Conservation (phyloP, 31 red algal genomes). For the Endocladia muricata region DNA sequence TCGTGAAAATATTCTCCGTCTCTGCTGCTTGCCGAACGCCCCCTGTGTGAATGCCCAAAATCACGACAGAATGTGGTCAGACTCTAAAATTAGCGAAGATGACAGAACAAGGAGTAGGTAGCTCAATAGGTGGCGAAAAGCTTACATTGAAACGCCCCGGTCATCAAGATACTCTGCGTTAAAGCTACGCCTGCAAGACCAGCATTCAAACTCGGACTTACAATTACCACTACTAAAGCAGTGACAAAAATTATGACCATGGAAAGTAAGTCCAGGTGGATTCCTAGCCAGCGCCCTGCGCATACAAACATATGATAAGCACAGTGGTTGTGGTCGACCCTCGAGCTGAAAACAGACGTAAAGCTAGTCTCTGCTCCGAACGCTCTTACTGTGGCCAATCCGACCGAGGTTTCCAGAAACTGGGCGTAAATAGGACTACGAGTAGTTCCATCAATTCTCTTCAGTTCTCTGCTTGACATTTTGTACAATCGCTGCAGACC, state of each 20-base stretch:
- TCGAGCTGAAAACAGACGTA: background rate
- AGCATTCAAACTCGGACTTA: slow-evolving; percentile 27
- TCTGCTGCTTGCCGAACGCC: slow-evolving; percentile 63
- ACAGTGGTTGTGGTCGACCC: slow-evolving; percentile 35
- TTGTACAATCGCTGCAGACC: slow-evolving; percentile 47
- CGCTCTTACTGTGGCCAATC: slow-evolving; percentile 74
- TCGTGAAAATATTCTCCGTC: slow-evolving; percentile 64
- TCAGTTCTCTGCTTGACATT: slow-evolving; percentile 73
- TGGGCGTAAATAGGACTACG: slow-evolving; percentile 68
- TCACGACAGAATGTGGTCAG: too few relatives aligned
- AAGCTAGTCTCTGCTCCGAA: slow-evolving; percentile 16
- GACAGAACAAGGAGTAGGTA: too few relatives aligned
- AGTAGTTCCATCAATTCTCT: slow-evolving; percentile 75
- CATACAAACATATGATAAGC: slow-evolving; percentile 56
- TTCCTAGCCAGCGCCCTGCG: slow-evolving; percentile 75
- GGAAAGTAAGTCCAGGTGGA: slow-evolving; percentile 67
- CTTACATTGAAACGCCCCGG: slow-evolving; percentile 43
- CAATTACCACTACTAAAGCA: slow-evolving; percentile 37
- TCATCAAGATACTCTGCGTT: slow-evolving; percentile 36
- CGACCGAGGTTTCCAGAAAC: slow-evolving; percentile 72
- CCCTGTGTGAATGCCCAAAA: background rate
- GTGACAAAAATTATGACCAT: slow-evolving; percentile 46
- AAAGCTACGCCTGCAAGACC: slow-evolving; percentile 70
- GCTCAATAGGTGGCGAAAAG: too few relatives aligned
- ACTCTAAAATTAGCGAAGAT: too few relatives aligned